Base-by-base conservation (phyloP, 2,329 filamentous ascomycete species). In the Laburnicola sp. region DNA sequence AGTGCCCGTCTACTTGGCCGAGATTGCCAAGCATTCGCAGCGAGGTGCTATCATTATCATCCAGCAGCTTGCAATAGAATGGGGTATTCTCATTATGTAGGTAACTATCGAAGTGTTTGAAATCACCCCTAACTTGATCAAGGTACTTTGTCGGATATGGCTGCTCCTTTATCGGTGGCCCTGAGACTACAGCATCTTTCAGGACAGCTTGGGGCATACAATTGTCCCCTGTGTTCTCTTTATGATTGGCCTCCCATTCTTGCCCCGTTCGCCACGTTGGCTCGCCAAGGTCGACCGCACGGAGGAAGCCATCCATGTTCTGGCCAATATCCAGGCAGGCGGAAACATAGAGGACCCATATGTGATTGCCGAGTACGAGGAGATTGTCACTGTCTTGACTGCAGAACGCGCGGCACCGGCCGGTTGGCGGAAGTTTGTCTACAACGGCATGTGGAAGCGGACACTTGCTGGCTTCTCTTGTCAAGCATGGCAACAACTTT, bases 391-490 rank as follows among this genome's bases (percentile, higher is more conserved):
- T 0, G 72, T 73, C 2, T 68, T 78, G 7, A 69, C 64, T 11
- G 73, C 74, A 27, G 76, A 78, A 56, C 70, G 76, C 21, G 47
- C 58, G 25, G 71, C 73, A 16, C 62, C 63, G 16, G 59, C 63
- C 23, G 72, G 72, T 3, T 78, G 74, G 75, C 66, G 71, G 32
- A 76, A 75, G 50, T 78, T 78, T 48, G 63, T 78, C n/a, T 66
- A 74, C 44, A 77, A 78, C 47, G 80, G 81, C 62, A 85, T 85
- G 81, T 84, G 81, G 81, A 78, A 78, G 57, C 74, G 82, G 11
- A 83, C 80, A 2, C 54, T 83, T 41, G 79, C 80, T 11, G 82
- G 82, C 40, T 78, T 81, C 64, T 78, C 76, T 9, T 79, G 83
- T 2, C 82, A 84, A 63, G 78, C 79, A 22, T 84, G 81, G 80